These are phyloP conservation scores for Postia placenta DNA, from an alignment of 768 basidiomycete genomes.

Conservation along the genomic window DNA sequence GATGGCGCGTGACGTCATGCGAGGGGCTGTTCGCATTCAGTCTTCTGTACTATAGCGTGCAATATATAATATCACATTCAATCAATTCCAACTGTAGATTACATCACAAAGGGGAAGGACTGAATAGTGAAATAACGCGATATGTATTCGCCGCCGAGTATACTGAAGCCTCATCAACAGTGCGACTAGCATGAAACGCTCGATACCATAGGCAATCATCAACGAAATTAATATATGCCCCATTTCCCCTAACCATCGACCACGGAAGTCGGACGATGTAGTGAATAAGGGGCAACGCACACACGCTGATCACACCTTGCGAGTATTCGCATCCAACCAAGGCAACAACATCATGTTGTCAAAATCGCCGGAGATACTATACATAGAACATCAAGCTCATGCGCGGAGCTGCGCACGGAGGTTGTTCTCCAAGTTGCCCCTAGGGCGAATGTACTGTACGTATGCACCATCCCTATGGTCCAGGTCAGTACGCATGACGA, in stretches of 20 bases:
- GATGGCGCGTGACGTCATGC: slow-evolving; percentile 11
- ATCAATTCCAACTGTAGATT: no score
- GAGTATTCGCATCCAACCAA: neutral
- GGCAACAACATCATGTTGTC: slow-evolving; percentile 11
- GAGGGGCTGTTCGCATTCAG: no score
- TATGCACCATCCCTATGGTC: slow-evolving; percentile 82
- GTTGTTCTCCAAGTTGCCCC: slow-evolving; percentile 82
- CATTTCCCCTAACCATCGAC: slow-evolving; percentile 77
- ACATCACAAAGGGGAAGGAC: no score
- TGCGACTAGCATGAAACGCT: neutral
- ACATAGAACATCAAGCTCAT: slow-evolving; percentile 32
- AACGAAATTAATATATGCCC: slow-evolving; percentile 49
- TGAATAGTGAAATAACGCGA: no score
- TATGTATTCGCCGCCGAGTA: no score
- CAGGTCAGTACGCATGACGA: slow-evolving; percentile 7
- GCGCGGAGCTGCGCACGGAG: slow-evolving; percentile 78
- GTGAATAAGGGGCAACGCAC: slow-evolving; percentile 61
- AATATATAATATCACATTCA: no score
- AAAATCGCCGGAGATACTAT: slow-evolving; percentile 16
- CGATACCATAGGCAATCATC: neutral
- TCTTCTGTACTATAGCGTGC: no score
- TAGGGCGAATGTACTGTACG: slow-evolving; percentile 87
- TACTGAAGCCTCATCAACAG: neutral
- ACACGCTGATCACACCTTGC: neutral
- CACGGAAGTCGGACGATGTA: slow-evolving; percentile 54